A percentile compares a stretch with the other conserved stretches of the same genome.
These are phyloP conservation scores for Sinapis alba DNA, from an alignment of 441 rosid species.

Conservation along the genomic window DNA sequence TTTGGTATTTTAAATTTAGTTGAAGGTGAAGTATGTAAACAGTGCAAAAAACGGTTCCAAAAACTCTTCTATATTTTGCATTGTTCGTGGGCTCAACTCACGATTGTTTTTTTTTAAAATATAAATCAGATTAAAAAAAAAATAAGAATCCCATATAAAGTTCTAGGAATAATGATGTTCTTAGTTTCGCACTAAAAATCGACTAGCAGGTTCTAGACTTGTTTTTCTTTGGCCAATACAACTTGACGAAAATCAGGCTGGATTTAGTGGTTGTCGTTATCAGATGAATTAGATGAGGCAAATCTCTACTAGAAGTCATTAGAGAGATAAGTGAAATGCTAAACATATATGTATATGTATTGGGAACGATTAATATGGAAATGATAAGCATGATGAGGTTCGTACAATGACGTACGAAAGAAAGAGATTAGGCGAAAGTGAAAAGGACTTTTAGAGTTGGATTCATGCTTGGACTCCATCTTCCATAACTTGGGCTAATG, in stretches of 20 bases:
- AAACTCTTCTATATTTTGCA: too few species aligned
- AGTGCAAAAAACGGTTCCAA: too few species aligned
- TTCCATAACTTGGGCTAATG: conserved; percentile 44
- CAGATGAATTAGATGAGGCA: neutral
- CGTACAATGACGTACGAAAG: conserved; percentile 39
- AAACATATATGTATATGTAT: neutral
- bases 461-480: conserved; percentile 47
- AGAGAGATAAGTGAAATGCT: neutral
- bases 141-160: too few species aligned
- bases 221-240: neutral
- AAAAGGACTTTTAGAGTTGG: conserved; percentile 29
- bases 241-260: conserved; percentile 1
- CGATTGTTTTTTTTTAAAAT: too few species aligned
- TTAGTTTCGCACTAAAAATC: conserved; percentile 4
- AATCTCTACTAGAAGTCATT: neutral
- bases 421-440: conserved; percentile 26
- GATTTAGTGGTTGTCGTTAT: neutral
- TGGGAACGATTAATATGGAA: neutral
- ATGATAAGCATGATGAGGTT: conserved; percentile 11
- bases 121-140: too few species aligned
- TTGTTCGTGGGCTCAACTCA: too few species aligned
- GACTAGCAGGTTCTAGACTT: neutral
- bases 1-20: neutral
- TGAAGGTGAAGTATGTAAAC: too few species aligned
- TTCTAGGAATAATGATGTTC: too few species aligned